Evolutionary conservation across 1,284 basidiomycete species (phyloP).

Genomic region (Puccinia triticina): DNA sequence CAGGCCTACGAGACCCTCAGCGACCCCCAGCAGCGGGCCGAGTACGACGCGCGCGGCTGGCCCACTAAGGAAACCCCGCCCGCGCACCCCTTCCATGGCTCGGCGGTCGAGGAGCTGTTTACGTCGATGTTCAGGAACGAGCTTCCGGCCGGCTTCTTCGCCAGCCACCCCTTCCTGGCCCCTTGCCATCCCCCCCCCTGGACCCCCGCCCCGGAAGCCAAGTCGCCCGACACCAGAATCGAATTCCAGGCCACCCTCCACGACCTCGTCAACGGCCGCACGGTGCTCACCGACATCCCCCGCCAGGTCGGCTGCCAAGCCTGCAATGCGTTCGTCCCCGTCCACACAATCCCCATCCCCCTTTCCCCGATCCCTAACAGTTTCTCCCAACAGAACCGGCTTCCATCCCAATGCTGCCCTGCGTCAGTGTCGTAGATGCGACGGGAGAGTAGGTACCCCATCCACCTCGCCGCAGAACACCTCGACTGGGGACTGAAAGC

Average conservation of each 20-base stretch:
- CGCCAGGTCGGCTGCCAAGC: slow-evolving; percentile 76
- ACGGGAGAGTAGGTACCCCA: slow-evolving; percentile 19
- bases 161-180: background rate
- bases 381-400: slow-evolving; percentile 57
- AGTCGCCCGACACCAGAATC: slow-evolving; percentile 69
- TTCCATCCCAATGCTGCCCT: slow-evolving; percentile 27
- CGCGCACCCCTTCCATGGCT: background rate
- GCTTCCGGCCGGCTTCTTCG: slow-evolving; percentile 28
- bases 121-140: slow-evolving; percentile 35
- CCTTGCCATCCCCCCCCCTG: background rate
- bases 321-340: slow-evolving; percentile 73
- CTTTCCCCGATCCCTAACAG: slow-evolving; percentile 55
- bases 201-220: background rate
- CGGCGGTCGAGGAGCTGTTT: slow-evolving; percentile 22
- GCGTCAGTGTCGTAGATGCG: slow-evolving; percentile 11
- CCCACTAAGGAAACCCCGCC: background rate
- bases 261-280: slow-evolving; percentile 89
- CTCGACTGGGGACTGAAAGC: background rate
- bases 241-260: slow-evolving; percentile 84
- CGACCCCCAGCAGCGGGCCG: slow-evolving; percentile 25
- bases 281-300: slow-evolving; percentile 84
- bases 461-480: background rate
- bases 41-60: slow-evolving; percentile 1
- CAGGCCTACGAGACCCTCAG: slow-evolving; percentile 46
- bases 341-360: background rate